Evolutionary conservation across 2,329 filamentous ascomycete genomes (phyloP), one percentile per base, ranked within the genome.

Genomic region (Trichoderma oligosporum): DNA sequence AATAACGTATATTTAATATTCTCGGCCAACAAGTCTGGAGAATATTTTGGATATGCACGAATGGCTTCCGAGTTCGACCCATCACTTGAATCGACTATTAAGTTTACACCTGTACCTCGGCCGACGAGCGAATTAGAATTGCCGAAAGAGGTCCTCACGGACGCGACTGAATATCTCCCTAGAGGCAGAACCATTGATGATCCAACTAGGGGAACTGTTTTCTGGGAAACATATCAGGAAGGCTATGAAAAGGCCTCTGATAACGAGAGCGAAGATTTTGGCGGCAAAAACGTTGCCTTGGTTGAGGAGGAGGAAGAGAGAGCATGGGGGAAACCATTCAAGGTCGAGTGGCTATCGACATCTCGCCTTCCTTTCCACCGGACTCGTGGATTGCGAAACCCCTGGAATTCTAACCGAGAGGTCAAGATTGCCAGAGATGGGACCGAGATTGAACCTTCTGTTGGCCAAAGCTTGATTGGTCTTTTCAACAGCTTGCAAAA

Each of bases 391-490:
- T 74, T 97, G 56, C 83, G 92, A 31, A 97, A 97, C 68, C 88
- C 91, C 0, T 96, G 91, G 90, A 97, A 97, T 70, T 88, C 90
- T 4, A 96, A 97, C 67, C 80, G 93, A 52, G 93, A 97, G 68
- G 89, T 97, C 61, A 97, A 97, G 73, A 96, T 97, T 68, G 93
- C 93, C 22, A 82, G 93, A 65, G 93, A 97, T 66, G 93, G 93
- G 2, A 97, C 93, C 0, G 93, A 97, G 71, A 77, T 97, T 53
- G 93, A 97, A 71, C 89, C 92, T 25, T 82, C 79, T 27, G 82
- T 96, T 41, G 93, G 92, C 4, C 83, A 84, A 65, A 84, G 84
- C 65, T 75, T 97, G 54, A 78, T 95, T 61, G 84, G 85, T 42
- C 81, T 97, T 66, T 97, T 97, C 71, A 87, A 89, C 64, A 75